Conservation (phyloP, 176 grass and related monocot species). For the Tuctoria greenei region DNA sequence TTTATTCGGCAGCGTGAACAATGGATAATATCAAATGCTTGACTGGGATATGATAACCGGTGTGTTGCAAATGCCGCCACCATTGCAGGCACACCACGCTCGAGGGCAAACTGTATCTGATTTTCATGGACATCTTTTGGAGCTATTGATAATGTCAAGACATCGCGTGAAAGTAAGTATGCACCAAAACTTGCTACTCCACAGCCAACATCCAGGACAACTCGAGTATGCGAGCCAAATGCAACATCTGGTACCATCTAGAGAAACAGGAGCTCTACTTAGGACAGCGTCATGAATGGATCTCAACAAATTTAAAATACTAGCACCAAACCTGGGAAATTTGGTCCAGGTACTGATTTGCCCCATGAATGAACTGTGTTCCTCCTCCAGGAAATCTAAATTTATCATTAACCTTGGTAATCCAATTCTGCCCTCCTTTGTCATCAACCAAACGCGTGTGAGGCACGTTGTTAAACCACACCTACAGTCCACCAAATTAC, state of each 20-base stretch:
- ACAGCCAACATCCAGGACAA: constrained; percentile 87
- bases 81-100: constrained; percentile 91
- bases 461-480: constrained; percentile 97
- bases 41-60: constrained; percentile 75
- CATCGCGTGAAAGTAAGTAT: constrained; percentile 82
- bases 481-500: constrained; percentile 43
- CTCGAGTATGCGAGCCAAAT: constrained; percentile 82
- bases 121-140: constrained; percentile 98
- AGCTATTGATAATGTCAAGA: constrained; percentile 90
- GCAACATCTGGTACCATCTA: constrained; percentile 94
- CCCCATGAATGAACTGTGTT: constrained; percentile 91
- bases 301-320: constrained; percentile 19
- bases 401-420: constrained; percentile 78
- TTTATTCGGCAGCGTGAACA: constrained; percentile 95
- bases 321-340: constrained; percentile 64
- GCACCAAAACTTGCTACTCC: constrained; percentile 97
- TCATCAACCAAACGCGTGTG: constrained; percentile 93
- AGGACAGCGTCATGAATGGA: background rate
- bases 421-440: constrained; percentile 99
- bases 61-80: constrained; percentile 75
- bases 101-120: constrained; percentile 99
- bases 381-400: constrained; percentile 94
- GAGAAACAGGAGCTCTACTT: constrained; percentile 30
- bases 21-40: constrained; percentile 90
- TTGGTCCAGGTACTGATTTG: constrained; percentile 81